phyloP scores from a whole-genome alignment of 2,329 filamentous ascomycete species.

The Drechslerella dactyloides region DNA sequence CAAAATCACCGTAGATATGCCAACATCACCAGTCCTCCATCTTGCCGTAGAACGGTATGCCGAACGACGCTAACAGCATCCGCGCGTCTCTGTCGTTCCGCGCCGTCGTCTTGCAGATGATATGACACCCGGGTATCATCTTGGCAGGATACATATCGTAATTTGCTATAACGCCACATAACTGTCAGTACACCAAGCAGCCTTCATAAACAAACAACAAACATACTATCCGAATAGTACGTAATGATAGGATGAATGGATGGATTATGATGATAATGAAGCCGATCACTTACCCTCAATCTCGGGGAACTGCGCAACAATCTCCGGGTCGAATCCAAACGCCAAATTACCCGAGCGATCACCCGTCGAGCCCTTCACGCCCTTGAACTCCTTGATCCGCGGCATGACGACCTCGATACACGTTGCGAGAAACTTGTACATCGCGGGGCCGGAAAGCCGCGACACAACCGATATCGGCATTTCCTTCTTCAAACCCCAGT shows the following conservation, averaged over 20 bases:
- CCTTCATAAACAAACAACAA: no score
- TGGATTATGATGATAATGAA: no score
- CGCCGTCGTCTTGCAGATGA: constrained; percentile 83
- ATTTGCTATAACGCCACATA: constrained; percentile 49
- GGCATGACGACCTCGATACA: constrained; percentile 88
- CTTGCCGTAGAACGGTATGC: constrained; percentile 83
- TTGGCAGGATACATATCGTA: constrained; percentile 66
- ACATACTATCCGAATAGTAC: no score
- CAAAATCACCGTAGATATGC: neutral
- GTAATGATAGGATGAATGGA: no score
- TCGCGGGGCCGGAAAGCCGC: constrained; percentile 77
- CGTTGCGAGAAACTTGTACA: constrained; percentile 90
- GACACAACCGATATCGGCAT: constrained; percentile 77
- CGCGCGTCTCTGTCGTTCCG: constrained; percentile 84
- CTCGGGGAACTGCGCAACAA: constrained; percentile 86
- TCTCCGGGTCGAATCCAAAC: constrained; percentile 77
- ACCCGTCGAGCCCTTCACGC: constrained; percentile 76
- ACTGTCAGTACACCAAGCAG: constrained; percentile 41
- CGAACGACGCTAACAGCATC: constrained; percentile 73
- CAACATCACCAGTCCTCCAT: constrained; percentile 56
- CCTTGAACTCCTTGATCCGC: constrained; percentile 94
- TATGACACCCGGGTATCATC: constrained; percentile 84
- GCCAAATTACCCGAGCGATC: constrained; percentile 86
- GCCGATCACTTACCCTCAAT: constrained; percentile 76
- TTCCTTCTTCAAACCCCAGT: constrained; percentile 76